Percentiles rank a stretch among this genome's conserved stretches.
These are phyloP conservation scores for Pseudophaeomoniella oleicola DNA, from an alignment of 2,329 filamentous ascomycete genomes.

Conservation along the genomic window DNA sequence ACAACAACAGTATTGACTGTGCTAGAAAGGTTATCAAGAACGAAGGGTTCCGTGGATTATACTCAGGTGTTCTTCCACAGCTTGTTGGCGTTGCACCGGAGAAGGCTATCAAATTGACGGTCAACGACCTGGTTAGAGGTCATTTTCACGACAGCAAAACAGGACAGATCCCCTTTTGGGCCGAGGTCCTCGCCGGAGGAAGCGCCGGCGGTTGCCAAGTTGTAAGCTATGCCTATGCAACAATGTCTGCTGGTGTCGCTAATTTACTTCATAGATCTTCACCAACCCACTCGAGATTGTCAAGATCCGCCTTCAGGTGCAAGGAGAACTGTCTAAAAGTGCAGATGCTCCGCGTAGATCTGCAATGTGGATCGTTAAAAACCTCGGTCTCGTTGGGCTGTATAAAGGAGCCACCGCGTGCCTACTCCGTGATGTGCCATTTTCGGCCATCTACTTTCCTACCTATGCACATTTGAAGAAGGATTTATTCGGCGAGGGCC, in stretches of 20 bases:
- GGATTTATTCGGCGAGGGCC: conserved; percentile 82
- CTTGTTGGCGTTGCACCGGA: conserved; percentile 96
- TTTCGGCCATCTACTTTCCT: conserved; percentile 98
- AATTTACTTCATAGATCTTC: conserved; percentile 50
- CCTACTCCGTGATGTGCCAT: conserved; percentile 87
- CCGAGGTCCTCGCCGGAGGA: conserved; percentile 79
- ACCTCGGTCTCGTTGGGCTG: conserved; percentile 81
- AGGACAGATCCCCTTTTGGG: conserved; percentile 52
- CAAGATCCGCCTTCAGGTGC: conserved; percentile 95
- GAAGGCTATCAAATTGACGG: conserved; percentile 97
- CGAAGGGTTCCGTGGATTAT: conserved; percentile 77
- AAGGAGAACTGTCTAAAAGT: conserved; percentile 86
- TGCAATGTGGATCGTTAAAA: conserved; percentile 94
- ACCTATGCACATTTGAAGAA: conserved; percentile 89
- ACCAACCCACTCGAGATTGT: conserved; percentile 98
- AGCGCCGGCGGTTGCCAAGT: conserved; percentile 89
- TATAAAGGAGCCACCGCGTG: conserved; percentile 97
- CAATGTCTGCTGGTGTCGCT: conserved; percentile 3
- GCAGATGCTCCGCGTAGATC: conserved; percentile 76
- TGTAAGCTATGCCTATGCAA: conserved; percentile 36
- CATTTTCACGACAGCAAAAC: conserved; percentile 59
- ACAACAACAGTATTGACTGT: conserved; percentile 96
- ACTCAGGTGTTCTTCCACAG: conserved; percentile 89
- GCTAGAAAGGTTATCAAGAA: conserved; percentile 85
- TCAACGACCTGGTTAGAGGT: conserved; percentile 82